phyloP scores from a whole-genome alignment of 306 rosid genomes.

The Prunus dulcis region DNA sequence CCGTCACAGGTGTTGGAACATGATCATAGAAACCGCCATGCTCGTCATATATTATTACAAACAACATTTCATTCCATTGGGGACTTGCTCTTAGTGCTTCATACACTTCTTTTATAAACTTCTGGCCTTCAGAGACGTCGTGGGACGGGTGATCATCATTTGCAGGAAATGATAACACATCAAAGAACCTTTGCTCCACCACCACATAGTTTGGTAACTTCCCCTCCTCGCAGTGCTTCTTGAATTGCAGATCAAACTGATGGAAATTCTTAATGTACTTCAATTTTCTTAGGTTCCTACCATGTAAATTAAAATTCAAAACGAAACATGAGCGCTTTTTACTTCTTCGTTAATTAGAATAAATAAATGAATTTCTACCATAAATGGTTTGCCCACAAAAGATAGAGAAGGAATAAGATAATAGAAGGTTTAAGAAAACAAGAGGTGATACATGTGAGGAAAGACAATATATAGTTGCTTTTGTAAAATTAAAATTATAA shows the following conservation, averaged over 20 bases:
- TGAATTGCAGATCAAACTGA: slow-evolving; percentile 43
- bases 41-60: slow-evolving; percentile 64
- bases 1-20: slow-evolving; percentile 52
- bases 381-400: not conserved
- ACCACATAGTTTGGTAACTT: slow-evolving; percentile 75
- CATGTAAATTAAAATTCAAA: not conserved
- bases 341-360: too few species aligned
- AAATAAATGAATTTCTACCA: too few species aligned
- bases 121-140: slow-evolving; percentile 69
- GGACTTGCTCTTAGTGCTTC: slow-evolving; percentile 65
- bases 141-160: slow-evolving; percentile 88
- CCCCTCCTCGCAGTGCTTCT: slow-evolving; percentile 69
- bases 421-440: too few species aligned
- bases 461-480: too few species aligned
- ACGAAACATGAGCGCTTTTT: not conserved
- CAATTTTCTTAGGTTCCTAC: slow-evolving; percentile 62
- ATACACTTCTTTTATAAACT: slow-evolving; percentile 57
- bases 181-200: slow-evolving; percentile 60
- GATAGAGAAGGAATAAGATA: not conserved
- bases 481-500: too few species aligned
- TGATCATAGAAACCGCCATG: slow-evolving; percentile 85
- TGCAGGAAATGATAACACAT: slow-evolving; percentile 37
- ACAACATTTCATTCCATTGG: slow-evolving; percentile 75
- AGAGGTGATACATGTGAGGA: too few species aligned
- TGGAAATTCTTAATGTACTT: slow-evolving; percentile 54